phyloP scores from a whole-genome alignment of 78 protist species.

The Reticulomyxa filosa region DNA sequence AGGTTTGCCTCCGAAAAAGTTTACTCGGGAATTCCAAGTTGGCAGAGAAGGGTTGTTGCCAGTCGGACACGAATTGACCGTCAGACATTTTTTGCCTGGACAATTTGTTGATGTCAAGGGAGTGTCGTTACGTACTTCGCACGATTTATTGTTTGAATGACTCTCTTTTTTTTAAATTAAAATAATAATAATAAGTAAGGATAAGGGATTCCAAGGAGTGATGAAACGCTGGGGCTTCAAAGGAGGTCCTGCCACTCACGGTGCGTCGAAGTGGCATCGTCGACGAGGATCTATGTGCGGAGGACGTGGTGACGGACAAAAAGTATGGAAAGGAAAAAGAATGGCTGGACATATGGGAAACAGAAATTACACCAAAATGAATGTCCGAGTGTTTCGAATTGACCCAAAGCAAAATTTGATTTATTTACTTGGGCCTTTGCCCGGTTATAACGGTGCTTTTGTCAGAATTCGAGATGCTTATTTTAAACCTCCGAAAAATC shows the following conservation, averaged over 20 bases:
- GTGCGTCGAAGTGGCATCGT: neutral
- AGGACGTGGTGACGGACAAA: neutral
- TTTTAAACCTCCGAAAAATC: too few relatives aligned
- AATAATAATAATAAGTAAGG: too few relatives aligned
- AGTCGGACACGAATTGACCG: neutral
- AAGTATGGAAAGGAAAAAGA: neutral
- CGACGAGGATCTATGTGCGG: neutral
- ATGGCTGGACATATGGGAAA: constrained; percentile 4
- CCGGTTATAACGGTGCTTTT: neutral
- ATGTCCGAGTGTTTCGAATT: neutral
- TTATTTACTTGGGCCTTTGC: neutral
- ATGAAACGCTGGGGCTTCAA: neutral
- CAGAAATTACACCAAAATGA: neutral
- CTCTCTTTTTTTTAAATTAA: too few relatives aligned
- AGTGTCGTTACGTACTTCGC: too few relatives aligned
- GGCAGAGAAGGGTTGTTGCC: neutral
- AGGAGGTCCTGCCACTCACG: neutral
- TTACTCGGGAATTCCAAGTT: neutral
- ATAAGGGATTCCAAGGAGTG: neutral
- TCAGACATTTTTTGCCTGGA: neutral
- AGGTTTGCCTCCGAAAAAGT: neutral
- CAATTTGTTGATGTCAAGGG: neutral
- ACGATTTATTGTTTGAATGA: too few relatives aligned
- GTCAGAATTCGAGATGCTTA: neutral
- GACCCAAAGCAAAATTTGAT: neutral